Evolutionary conservation across 306 rosid species (phyloP).

Genomic region (Quercus parvula): DNA sequence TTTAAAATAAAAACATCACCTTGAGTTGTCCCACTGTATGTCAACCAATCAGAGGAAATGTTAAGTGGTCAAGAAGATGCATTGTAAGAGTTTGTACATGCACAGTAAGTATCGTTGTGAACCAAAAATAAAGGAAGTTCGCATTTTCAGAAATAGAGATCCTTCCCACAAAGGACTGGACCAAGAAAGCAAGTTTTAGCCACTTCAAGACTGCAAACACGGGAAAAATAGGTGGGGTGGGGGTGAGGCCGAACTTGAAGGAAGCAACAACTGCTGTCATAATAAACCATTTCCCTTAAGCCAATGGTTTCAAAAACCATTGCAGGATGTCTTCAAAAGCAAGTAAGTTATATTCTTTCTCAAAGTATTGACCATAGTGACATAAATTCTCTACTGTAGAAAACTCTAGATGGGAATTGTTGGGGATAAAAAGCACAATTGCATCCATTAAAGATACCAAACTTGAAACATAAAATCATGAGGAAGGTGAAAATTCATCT

Average conservation of each 20-base stretch:
- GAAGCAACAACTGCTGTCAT: background rate
- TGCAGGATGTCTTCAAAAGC: background rate
- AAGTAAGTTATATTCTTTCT: background rate
- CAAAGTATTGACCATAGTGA: background rate
- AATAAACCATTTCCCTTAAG: background rate
- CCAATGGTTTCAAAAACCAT: background rate
- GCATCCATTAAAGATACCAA: background rate
- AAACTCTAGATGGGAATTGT: background rate
- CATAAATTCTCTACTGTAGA: background rate
- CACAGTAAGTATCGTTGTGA: background rate
- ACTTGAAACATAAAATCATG: background rate
- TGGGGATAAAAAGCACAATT: background rate
- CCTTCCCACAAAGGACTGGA: background rate
- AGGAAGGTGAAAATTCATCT: background rate
- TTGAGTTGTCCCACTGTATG: slow-evolving; percentile 77
- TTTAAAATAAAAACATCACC: slow-evolving; percentile 70
- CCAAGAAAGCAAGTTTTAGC: background rate
- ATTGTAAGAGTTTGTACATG: background rate
- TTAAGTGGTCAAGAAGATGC: background rate
- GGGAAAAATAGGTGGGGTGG: background rate
- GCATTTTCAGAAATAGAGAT: background rate
- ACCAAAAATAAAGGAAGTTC: background rate
- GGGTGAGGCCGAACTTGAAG: background rate
- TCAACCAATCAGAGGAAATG: slow-evolving; percentile 14
- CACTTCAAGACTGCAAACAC: background rate